Base-by-base conservation (phyloP, 805 yeast genomes). In the Tetrapisispora pingtungensis region DNA sequence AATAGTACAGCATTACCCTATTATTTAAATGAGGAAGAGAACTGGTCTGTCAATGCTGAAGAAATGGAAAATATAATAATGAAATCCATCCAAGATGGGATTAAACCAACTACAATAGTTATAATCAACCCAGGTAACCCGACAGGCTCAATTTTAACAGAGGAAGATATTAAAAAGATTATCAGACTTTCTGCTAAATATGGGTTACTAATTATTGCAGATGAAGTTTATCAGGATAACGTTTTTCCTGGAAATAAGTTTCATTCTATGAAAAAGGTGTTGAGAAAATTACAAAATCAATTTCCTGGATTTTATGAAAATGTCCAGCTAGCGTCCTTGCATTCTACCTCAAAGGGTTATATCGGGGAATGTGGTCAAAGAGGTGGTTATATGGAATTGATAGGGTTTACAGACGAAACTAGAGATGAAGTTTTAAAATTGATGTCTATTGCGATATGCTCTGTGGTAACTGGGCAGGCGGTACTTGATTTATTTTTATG, bases 361-460 rank as follows among this genome's bases (percentile, higher is more conserved):
- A 75, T 84, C 52, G 99, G 98, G 47, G 99, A 93, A 68, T 93
- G 99, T 73, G 99, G 99, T 47, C 98, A 93, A 70, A 81, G 99
- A 68, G 99, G 97, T 55, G 99, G 99, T 7, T 93, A 90, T 70
- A 84, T 93, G 93, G 99, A 93, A 66, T 67, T 89, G 5, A 74
- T 82, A 8, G 96, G 96, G 0, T 84, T 93, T 64, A 68, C 72
- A 18, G 70, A 71, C 4, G 86, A 81, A 33, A 80, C 88, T 10
- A 67, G 72, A 53, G 82, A 77, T 19, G 73, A 84, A 44, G 72
- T 93, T 41, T 72, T 82, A 63, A 93, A 93, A 67, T 71, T 93
- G 52, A 93, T 95, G n/a, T 83, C 94, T 7, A 86, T 93, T 53
- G 79, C 89, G 26, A 72, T 93, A 40, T 93, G 98, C 65, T 89